A percentile compares a stretch with the other conserved stretches of the same genome.
phyloP scores from a whole-genome alignment of 2,329 filamentous ascomycete genomes.

The Neonectria sp. region DNA sequence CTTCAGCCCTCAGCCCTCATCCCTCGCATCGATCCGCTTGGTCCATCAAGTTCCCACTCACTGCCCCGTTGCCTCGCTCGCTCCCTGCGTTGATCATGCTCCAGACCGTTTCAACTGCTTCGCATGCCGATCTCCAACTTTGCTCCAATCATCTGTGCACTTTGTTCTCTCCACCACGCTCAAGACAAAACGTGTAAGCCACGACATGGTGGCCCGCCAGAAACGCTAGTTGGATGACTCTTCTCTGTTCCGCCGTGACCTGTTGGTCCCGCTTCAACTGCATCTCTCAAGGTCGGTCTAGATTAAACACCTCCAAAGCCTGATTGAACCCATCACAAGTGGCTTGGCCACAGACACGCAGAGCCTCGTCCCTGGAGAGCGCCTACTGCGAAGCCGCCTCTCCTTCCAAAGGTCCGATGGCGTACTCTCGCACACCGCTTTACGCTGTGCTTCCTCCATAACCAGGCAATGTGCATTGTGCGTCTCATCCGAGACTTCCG shows the following conservation, averaged over 20 bases:
- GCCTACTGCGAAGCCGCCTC: slow-evolving; percentile 10
- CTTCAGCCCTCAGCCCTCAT: slow-evolving; percentile 1
- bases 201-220: slow-evolving; percentile 10
- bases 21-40: slow-evolving; percentile 16
- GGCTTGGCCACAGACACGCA: slow-evolving; percentile 6
- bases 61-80: slow-evolving; percentile 34
- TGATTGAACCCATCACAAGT: slow-evolving; percentile 20
- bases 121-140: slow-evolving; percentile 40
- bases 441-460: neutral
- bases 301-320: slow-evolving; percentile 7
- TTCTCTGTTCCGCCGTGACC: neutral
- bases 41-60: slow-evolving; percentile 32
- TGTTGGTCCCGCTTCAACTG: slow-evolving; percentile 2
- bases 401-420: slow-evolving; percentile 11
- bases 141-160: slow-evolving; percentile 34
- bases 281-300: slow-evolving; percentile 18
- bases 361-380: slow-evolving; percentile 18
- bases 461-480: slow-evolving; percentile 13
- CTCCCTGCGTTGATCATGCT: slow-evolving; percentile 48
- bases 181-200: slow-evolving; percentile 24
- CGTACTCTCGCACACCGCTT: slow-evolving; percentile 22
- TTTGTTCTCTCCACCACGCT: slow-evolving; percentile 17
- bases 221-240: slow-evolving; percentile 11
- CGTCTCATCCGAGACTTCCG: slow-evolving; percentile 9
- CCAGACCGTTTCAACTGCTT: slow-evolving; percentile 41